Evolutionary conservation across 768 basidiomycete species (phyloP).

Genomic region (Termitomyces sp.): DNA sequence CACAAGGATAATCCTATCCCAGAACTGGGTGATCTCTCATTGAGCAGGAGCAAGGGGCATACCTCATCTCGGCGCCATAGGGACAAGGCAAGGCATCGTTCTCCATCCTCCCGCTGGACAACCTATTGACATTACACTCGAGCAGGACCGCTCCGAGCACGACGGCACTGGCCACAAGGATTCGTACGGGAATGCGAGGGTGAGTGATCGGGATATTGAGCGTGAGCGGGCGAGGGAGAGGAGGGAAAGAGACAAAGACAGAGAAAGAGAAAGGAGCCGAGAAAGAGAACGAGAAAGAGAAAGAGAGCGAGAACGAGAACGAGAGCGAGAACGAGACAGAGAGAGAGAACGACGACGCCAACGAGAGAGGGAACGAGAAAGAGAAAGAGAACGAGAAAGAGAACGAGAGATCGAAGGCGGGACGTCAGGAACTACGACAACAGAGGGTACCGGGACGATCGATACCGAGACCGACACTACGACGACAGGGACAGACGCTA

Average conservation of each 20-base stretch:
- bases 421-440: constrained; percentile 11
- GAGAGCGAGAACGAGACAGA: neutral
- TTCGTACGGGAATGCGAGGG: neutral
- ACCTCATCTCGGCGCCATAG: constrained; percentile 5
- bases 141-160: constrained; percentile 5
- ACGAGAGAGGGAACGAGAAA: neutral
- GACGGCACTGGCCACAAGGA: neutral
- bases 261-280: neutral
- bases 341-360: neutral
- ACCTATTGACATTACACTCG: neutral
- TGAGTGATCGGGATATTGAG: constrained; percentile 1
- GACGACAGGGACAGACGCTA: constrained; percentile 9
- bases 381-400: too few species aligned
- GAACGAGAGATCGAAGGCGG: neutral
- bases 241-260: neutral
- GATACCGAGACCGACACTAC: constrained; percentile 8
- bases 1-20: constrained; percentile 5
- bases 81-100: constrained; percentile 6
- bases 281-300: neutral
- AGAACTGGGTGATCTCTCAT: constrained; percentile 5
- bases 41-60: constrained; percentile 3
- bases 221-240: neutral
- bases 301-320: neutral
- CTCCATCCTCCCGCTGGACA: neutral
- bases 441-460: constrained; percentile 12